Evolutionary conservation across 139 green algal genomes (phyloP).

Genomic region (Coelastrella sp.): DNA sequence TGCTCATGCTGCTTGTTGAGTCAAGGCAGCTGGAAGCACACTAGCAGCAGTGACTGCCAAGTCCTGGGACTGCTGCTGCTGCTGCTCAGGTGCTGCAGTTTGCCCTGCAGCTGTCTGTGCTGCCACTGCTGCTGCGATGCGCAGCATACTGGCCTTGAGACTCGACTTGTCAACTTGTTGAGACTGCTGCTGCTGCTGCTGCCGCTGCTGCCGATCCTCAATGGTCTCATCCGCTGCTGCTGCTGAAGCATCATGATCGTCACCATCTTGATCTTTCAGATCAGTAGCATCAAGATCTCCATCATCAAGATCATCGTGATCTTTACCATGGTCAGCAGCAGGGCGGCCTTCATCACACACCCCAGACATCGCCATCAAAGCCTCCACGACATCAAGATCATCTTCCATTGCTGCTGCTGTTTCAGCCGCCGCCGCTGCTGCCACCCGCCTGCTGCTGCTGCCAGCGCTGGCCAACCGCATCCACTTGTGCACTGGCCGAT

Average conservation of each 20-base stretch:
- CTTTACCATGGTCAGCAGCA: too few species aligned
- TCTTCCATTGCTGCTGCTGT: background rate
- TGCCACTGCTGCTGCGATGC: background rate
- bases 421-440: background rate
- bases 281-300: background rate
- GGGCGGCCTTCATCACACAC: background rate
- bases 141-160: background rate
- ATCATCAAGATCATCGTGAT: too few species aligned
- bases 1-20: background rate
- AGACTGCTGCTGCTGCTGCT: constrained; percentile 6
- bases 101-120: background rate
- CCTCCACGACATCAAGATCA: background rate
- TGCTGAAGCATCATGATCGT: background rate
- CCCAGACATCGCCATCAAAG: background rate
- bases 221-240: background rate
- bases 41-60: too few species aligned
- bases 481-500: background rate
- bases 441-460: background rate
- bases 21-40: too few species aligned
- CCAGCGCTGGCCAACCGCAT: background rate
- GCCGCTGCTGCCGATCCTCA: background rate
- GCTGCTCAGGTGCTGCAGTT: background rate
- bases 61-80: background rate
- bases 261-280: too few species aligned
- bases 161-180: constrained; percentile 1